Conservation (phyloP, 129 eudicot species). For the carrot (Daucus carota) region DNA sequence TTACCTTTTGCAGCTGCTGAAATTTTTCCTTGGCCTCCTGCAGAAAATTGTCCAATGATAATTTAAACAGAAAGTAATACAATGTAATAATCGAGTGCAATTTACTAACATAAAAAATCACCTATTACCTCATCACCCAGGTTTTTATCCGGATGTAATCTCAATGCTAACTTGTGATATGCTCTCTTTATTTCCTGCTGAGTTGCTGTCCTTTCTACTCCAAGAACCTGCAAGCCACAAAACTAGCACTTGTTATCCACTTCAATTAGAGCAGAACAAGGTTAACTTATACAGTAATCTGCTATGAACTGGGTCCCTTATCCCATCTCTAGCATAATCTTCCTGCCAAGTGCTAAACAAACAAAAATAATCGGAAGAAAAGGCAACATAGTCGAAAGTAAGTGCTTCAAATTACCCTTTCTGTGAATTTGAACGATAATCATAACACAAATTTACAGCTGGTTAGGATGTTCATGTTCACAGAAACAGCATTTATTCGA, state of each 20-base stretch:
- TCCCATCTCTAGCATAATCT: no score
- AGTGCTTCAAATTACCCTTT: background rate
- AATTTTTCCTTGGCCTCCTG: conserved; percentile 95
- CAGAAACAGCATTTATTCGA: no score
- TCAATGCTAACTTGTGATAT: conserved; percentile 80
- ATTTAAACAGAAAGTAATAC: background rate
- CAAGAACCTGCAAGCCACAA: conserved; percentile 55
- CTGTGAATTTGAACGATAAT: no score
- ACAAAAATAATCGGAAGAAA: background rate
- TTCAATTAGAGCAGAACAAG: background rate
- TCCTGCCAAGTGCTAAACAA: no score
- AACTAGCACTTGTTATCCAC: background rate
- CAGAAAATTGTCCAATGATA: background rate
- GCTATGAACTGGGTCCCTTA: no score
- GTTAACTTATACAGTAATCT: background rate
- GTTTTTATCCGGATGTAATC: conserved; percentile 94
- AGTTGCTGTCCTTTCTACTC: conserved; percentile 77
- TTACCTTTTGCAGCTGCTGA: conserved; percentile 94
- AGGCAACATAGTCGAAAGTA: background rate
- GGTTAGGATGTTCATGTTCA: background rate
- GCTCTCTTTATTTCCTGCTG: conserved; percentile 91
- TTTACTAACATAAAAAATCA: background rate
- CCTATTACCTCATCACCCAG: conserved; percentile 70
- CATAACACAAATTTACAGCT: background rate
- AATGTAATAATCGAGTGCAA: background rate